A percentile compares a stretch with the other conserved stretches of the same genome.
These are phyloP conservation scores for Mycena chlorophos DNA, from an alignment of 768 basidiomycete species.

Conservation along the genomic window DNA sequence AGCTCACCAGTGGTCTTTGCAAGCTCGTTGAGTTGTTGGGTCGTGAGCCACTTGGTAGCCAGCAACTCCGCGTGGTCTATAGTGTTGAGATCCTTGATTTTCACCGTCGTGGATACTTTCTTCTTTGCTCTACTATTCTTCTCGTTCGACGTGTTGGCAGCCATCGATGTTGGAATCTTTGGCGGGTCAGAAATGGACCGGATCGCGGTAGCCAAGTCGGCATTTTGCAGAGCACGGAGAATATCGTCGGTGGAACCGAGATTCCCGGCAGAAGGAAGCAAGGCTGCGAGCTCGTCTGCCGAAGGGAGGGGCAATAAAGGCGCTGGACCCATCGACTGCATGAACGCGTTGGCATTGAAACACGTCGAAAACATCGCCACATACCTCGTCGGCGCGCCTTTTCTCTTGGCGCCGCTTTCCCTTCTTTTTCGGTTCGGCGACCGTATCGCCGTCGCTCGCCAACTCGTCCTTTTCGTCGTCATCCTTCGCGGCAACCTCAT, in stretches of 20 bases:
- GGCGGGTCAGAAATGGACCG: conserved; percentile 53
- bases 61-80: conserved; percentile 70
- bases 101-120: conserved; percentile 16
- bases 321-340: background rate
- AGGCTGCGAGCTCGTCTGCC: background rate
- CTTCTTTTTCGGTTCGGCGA: too few species aligned
- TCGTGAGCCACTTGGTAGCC: conserved; percentile 77
- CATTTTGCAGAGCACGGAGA: conserved; percentile 67
- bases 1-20: conserved; percentile 63
- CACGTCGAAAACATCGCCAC: background rate
- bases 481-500: too few species aligned
- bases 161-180: conserved; percentile 29
- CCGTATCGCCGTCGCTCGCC: too few species aligned
- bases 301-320: background rate
- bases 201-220: conserved; percentile 68
- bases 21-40: conserved; percentile 66
- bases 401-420: conserved; percentile 37
- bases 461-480: too few species aligned
- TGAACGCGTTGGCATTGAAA: background rate
- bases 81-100: conserved; percentile 44
- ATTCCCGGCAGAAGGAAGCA: conserved; percentile 35
- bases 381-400: conserved; percentile 30
- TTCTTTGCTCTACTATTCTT: conserved; percentile 33
- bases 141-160: conserved; percentile 29
- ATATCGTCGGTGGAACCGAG: conserved; percentile 71